Percentiles rank a stretch among this genome's conserved stretches.
phyloP scores from a whole-genome alignment of 2,329 filamentous ascomycete genomes.

The Botrytis medusae region DNA sequence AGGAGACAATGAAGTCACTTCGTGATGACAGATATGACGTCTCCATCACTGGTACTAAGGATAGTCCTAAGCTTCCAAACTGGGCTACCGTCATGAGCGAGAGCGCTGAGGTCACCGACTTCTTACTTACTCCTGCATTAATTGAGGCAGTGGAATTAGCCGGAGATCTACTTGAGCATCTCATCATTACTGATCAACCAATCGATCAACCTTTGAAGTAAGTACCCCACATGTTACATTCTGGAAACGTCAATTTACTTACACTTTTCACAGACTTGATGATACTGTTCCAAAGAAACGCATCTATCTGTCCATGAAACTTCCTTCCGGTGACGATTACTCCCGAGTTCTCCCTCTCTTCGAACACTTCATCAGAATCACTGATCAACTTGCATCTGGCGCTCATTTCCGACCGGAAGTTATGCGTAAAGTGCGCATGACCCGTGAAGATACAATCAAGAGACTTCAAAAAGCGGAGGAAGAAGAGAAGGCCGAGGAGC shows the following conservation, averaged over 20 bases:
- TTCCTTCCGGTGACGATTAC: conserved; percentile 66
- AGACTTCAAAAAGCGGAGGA: conserved; percentile 79
- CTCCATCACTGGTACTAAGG: conserved; percentile 89
- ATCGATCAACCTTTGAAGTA: conserved; percentile 82
- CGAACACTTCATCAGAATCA: conserved; percentile 77
- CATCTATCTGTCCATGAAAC: conserved; percentile 71
- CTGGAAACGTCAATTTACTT: conserved; percentile 4
- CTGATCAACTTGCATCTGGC: conserved; percentile 72
- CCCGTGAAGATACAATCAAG: conserved; percentile 76
- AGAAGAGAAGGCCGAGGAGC: conserved; percentile 77
- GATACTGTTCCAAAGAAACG: conserved; percentile 86
- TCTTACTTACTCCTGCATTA: conserved; percentile 83
- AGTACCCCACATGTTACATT: conserved; percentile 39
- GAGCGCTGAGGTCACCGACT: conserved; percentile 89
- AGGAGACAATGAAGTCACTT: conserved; percentile 85
- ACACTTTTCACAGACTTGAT: conserved; percentile 60
- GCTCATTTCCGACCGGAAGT: conserved; percentile 92
- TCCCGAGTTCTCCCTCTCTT: conserved; percentile 71
- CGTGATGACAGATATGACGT: conserved; percentile 93
- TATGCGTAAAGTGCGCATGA: conserved; percentile 74
- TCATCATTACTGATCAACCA: conserved; percentile 89
- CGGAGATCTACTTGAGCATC: conserved; percentile 78
- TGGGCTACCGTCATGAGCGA: conserved; percentile 97
- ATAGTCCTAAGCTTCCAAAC: conserved; percentile 80
- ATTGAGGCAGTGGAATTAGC: conserved; percentile 75